Conservation (phyloP, 768 basidiomycete genomes). For the Hericium coralloides region DNA sequence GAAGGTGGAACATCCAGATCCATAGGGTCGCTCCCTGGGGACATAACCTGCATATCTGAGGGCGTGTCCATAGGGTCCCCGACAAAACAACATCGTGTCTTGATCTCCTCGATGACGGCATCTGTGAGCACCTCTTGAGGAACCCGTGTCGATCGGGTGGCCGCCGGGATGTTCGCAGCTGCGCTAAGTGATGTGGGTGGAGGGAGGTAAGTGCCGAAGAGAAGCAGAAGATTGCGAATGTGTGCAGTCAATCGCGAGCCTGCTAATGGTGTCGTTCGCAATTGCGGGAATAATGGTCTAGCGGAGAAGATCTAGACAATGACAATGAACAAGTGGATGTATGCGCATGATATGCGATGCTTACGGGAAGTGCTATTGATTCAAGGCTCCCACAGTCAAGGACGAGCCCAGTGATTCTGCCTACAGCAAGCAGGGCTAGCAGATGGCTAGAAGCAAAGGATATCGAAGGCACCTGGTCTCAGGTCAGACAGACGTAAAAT, state of each 20-base stretch:
- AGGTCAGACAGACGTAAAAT: background rate
- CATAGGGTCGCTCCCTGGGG: constrained; percentile 26
- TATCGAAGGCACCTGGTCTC: constrained; percentile 75
- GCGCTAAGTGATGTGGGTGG: constrained; percentile 66
- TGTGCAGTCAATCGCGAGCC: constrained; percentile 77
- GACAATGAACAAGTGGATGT: constrained; percentile 1
- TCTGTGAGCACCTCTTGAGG: constrained; percentile 78
- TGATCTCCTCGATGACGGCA: constrained; percentile 78
- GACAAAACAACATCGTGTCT: constrained; percentile 86
- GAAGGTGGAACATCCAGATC: constrained; percentile 40
- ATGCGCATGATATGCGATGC: constrained; percentile 18
- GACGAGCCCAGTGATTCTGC: constrained; percentile 88
- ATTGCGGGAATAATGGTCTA: constrained; percentile 74
- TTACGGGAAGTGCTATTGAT: constrained; percentile 78
- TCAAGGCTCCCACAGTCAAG: constrained; percentile 91
- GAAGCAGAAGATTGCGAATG: constrained; percentile 69
- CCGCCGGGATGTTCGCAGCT: constrained; percentile 50
- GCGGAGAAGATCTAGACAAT: constrained; percentile 76
- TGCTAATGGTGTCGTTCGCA: constrained; percentile 81
- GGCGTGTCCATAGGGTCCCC: constrained; percentile 44
- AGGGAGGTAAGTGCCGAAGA: constrained; percentile 80
- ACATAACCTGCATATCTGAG: constrained; percentile 11
- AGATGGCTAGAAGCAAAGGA: constrained; percentile 89
- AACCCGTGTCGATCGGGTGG: constrained; percentile 56
- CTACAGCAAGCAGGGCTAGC: constrained; percentile 75